Conservation (phyloP, 2,329 filamentous ascomycete genomes). For the Aspergillus viridinutans region DNA sequence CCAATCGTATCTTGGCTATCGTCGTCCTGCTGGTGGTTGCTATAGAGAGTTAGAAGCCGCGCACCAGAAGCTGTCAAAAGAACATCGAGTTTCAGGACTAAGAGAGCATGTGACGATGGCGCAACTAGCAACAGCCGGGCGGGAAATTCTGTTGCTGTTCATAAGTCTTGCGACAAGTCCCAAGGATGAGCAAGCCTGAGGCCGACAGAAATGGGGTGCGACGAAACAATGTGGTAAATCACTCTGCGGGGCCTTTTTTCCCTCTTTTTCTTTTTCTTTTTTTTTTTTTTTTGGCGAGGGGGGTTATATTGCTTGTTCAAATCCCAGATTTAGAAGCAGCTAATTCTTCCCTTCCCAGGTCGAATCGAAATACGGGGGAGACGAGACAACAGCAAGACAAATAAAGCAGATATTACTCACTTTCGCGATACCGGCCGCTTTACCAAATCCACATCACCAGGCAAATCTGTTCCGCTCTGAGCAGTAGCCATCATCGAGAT, state of each 20-base stretch:
- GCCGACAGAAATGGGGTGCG: too few relatives aligned
- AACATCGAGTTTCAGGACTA: too few relatives aligned
- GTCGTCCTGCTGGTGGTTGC: conserved; percentile 35
- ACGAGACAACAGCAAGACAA: background rate
- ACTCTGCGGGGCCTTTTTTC: too few relatives aligned
- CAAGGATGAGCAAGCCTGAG: too few relatives aligned
- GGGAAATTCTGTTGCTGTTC: too few relatives aligned
- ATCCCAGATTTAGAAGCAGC: background rate
- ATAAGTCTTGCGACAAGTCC: too few relatives aligned
- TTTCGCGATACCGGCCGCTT: conserved; percentile 56
- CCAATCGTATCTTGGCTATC: conserved; percentile 50
- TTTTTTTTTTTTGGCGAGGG: too few relatives aligned
- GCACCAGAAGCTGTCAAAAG: background rate
- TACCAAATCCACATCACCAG: conserved; percentile 54
- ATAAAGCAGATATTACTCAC: conserved; percentile 42
- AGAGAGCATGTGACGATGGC: background rate
- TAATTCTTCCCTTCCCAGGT: background rate
- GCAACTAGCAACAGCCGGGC: too few relatives aligned
- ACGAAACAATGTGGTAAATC: too few relatives aligned
- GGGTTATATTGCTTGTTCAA: background rate
- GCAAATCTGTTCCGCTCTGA: conserved; percentile 46
- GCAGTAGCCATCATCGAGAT: conserved; percentile 40
- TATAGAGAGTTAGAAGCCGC: conserved; percentile 6
- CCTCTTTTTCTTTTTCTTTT: background rate
- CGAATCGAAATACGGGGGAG: background rate